phyloP scores from a whole-genome alignment of 2,329 filamentous ascomycete genomes.

The Chalaropsis ovoidea region DNA sequence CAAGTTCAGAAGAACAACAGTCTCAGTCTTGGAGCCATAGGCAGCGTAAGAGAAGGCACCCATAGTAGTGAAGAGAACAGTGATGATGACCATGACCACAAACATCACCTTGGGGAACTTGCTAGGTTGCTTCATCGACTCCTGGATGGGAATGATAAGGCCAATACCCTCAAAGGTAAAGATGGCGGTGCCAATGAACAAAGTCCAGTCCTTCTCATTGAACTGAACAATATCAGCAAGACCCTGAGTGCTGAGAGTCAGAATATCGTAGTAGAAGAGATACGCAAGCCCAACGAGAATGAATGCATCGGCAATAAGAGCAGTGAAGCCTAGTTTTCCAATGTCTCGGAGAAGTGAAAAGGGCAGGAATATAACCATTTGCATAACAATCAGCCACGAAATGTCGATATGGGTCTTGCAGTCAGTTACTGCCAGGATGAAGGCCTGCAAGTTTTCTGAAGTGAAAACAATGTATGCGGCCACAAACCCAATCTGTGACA shows the following conservation, averaged over 20 bases:
- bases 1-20: slow-evolving; percentile 89
- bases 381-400: slow-evolving; percentile 82
- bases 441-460: slow-evolving; percentile 87
- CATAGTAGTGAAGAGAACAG: slow-evolving; percentile 78
- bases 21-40: slow-evolving; percentile 90
- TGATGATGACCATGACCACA: slow-evolving; percentile 90
- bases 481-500: slow-evolving; percentile 92
- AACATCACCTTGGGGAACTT: slow-evolving; percentile 86
- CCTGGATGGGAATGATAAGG: slow-evolving; percentile 94
- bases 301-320: slow-evolving; percentile 84
- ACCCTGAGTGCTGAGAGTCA: slow-evolving; percentile 66
- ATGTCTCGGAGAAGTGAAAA: slow-evolving; percentile 92
- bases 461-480: slow-evolving; percentile 96
- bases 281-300: slow-evolving; percentile 88
- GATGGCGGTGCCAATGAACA: slow-evolving; percentile 97
- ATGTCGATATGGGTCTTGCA: slow-evolving; percentile 80
- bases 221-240: slow-evolving; percentile 81
- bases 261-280: slow-evolving; percentile 88
- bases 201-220: slow-evolving; percentile 84
- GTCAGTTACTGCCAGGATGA: slow-evolving; percentile 81
- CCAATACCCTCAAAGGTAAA: slow-evolving; percentile 98
- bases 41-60: slow-evolving; percentile 92
- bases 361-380: slow-evolving; percentile 89
- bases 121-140: slow-evolving; percentile 82
- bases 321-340: slow-evolving; percentile 91